Evolutionary conservation across 2,329 filamentous ascomycete species (phyloP).

Genomic region (Chaetomium olivaceum): DNA sequence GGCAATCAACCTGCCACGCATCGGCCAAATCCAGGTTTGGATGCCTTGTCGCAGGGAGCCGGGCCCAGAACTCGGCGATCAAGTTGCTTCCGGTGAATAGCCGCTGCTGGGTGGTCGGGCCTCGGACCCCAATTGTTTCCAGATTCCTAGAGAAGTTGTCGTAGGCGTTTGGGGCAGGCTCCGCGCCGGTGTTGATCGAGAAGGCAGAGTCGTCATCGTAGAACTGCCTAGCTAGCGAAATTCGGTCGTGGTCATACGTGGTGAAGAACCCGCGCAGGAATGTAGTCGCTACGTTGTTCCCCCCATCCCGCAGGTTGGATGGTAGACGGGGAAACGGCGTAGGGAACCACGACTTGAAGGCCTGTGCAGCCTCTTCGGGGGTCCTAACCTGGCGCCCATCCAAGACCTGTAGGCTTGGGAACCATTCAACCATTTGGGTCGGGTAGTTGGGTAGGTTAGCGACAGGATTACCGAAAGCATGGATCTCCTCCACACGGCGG

Average conservation of each 20-base stretch:
- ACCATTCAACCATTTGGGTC: conserved; percentile 75
- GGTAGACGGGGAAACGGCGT: conserved; percentile 62
- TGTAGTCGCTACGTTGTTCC: conserved; percentile 67
- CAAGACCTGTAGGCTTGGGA: conserved; percentile 74
- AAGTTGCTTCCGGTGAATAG: conserved; percentile 63
- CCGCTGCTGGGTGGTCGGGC: conserved; percentile 63
- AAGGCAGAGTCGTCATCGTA: conserved; percentile 78
- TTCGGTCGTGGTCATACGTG: conserved; percentile 71
- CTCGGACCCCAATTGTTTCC: conserved; percentile 61
- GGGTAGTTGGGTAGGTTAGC: conserved; percentile 62
- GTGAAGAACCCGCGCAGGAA: conserved; percentile 75
- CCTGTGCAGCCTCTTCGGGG: conserved; percentile 64
- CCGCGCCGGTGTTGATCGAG: conserved; percentile 71
- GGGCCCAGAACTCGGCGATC: conserved; percentile 69
- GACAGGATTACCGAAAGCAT: conserved; percentile 76
- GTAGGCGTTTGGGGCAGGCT: conserved; percentile 69
- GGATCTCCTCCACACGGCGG: conserved; percentile 74
- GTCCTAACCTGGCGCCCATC: conserved; percentile 75
- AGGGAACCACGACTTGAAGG: conserved; percentile 49
- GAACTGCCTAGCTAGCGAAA: conserved; percentile 61
- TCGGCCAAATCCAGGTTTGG: conserved; percentile 67
- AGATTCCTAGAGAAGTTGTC: conserved; percentile 79
- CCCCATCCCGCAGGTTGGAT: conserved; percentile 71
- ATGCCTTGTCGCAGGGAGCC: conserved; percentile 72
- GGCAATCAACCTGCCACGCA: conserved; percentile 83